Percentiles rank a stretch among this genome's conserved stretches.
Conservation (phyloP, 345 rosid species). For the Nephelium lappaceum region DNA sequence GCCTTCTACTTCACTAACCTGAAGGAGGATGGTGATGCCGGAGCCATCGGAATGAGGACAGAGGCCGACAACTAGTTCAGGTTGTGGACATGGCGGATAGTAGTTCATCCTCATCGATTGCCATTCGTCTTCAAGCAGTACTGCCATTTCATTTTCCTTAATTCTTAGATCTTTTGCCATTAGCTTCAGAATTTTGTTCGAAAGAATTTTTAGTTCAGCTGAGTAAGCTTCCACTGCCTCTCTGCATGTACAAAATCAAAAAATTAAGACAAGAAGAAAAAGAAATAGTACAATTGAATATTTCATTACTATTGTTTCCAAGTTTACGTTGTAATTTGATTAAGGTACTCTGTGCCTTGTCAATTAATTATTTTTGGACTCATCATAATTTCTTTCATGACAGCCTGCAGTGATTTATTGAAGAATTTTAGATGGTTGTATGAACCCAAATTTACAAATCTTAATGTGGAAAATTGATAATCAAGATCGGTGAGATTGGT, state of each 20-base stretch:
- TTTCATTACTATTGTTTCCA: no score
- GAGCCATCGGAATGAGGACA: slow-evolving; percentile 34
- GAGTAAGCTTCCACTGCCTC: slow-evolving; percentile 17
- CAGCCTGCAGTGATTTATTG: no score
- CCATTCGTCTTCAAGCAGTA: slow-evolving; percentile 36
- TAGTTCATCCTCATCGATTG: slow-evolving; percentile 38
- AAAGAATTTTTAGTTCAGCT: slow-evolving; percentile 6
- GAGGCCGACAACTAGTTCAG: slow-evolving; percentile 18
- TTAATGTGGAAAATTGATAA: no score
- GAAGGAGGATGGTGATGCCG: slow-evolving; percentile 25
- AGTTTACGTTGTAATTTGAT: no score
- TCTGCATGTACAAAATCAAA: neutral
- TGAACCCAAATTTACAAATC: no score
- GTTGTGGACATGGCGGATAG: slow-evolving; percentile 15
- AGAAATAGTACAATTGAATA: no score
- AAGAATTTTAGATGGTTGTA: no score
- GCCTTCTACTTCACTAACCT: slow-evolving; percentile 23
- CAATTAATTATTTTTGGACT: no score
- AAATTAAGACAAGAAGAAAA: no score
- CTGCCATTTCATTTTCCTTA: slow-evolving; percentile 7
- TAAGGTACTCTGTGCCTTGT: no score
- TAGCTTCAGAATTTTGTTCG: neutral
- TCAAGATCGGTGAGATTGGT: no score
- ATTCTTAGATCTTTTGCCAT: slow-evolving; percentile 18
- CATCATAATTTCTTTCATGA: no score